Conservation (phyloP, 257 asterid genomes). For the Salvia miltiorrhiza region DNA sequence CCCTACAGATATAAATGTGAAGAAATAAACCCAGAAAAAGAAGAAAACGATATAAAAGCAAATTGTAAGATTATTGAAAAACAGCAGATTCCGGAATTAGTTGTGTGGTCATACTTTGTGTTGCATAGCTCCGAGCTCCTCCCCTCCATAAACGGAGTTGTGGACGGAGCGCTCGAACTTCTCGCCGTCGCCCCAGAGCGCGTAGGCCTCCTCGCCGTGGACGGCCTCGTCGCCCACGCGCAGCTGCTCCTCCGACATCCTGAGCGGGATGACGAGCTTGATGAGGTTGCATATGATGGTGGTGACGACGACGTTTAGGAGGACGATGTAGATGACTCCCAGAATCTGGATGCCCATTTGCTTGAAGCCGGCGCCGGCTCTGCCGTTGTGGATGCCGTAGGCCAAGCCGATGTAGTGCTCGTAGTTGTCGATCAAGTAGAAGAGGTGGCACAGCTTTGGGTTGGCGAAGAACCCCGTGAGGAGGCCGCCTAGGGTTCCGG, state of each 20-base stretch:
- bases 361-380: constrained; percentile 38
- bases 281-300: constrained; percentile 60
- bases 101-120: neutral
- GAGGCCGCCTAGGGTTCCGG: constrained; percentile 72
- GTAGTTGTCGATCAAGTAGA: constrained; percentile 34
- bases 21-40: too few relatives aligned
- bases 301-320: constrained; percentile 43
- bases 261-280: constrained; percentile 43
- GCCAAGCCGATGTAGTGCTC: constrained; percentile 48
- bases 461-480: constrained; percentile 71
- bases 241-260: constrained; percentile 53
- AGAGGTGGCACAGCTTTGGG: constrained; percentile 47
- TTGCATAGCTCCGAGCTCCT: constrained; percentile 23
- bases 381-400: constrained; percentile 48
- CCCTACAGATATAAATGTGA: neutral
- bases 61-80: neutral
- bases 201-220: constrained; percentile 83
- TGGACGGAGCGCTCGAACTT: constrained; percentile 46
- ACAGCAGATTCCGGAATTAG: too few relatives aligned
- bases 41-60: neutral
- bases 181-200: constrained; percentile 79
- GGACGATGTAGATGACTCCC: constrained; percentile 44
- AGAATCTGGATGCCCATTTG: constrained; percentile 58
- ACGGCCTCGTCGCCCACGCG: constrained; percentile 58
- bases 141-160: constrained; percentile 34